Evolutionary conservation across 352 stramenopile species (phyloP), one percentile per base, ranked within the genome.

Genomic region (Phytophthora constricta): DNA sequence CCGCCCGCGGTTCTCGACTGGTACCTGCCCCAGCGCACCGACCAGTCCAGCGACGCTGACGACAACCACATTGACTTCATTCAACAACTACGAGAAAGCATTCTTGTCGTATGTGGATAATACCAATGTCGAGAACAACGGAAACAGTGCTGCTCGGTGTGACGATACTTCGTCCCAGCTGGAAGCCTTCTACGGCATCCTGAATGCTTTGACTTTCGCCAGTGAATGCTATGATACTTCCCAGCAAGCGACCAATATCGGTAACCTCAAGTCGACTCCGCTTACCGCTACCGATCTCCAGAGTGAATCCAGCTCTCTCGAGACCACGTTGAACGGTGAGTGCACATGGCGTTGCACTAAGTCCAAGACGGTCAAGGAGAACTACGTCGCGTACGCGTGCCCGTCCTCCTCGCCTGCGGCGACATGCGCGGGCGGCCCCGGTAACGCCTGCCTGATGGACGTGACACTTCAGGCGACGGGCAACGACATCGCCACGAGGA

Each of bases 401-500:
- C 22, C 55, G 4, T 27, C 17, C 45, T 19, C 31, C 27, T 19
- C 5, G 2, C 27, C n/a, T n/a, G 26, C 27, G 1, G 19, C 22
- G n/a, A 41, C 23, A 4, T 22, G 34, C 5, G 16, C 27, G 17
- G 7, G 3, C 5, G 48, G 48, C 26, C 9, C 28, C 28, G 9
- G 28, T n/a, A 54, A 51, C 11, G 34, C 43, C n/a, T 87, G 80
- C 54, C 43, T 45, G 7, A 65, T 84, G n/a, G 45, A 76, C 49
- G 74, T 85, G 56, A 84, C 78, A 31, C 60, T 91, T 1, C 34
- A 71, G 22, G 55, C 77, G 5, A 70, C 63, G 39, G 78, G 78
- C 17, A 51, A 78, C 14, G 79, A 79, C 17, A 49, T 88, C 26
- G 67, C 69, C 7, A 50, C 39, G 7, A 72, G 64, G 0, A 59